Percentiles rank a stretch among this genome's conserved stretches.
phyloP scores from a whole-genome alignment of 257 asterid species.

The Knoxia roxburghii region DNA sequence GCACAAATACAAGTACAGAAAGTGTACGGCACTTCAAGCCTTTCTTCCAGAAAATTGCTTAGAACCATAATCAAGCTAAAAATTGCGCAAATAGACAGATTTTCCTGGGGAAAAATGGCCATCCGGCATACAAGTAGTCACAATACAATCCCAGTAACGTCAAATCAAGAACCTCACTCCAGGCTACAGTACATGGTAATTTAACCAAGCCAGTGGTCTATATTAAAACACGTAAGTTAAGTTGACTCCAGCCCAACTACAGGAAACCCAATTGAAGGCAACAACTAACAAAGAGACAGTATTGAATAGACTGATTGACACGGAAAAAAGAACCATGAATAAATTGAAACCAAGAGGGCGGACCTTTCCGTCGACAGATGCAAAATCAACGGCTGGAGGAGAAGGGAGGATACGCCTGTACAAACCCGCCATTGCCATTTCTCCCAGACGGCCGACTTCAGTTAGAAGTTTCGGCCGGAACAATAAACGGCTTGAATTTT shows the following conservation, averaged over 20 bases:
- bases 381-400: conserved; percentile 88
- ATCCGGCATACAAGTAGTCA: neutral
- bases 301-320: neutral
- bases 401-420: conserved; percentile 86
- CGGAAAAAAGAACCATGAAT: neutral
- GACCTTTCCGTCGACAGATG: conserved; percentile 88
- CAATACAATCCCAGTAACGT: neutral
- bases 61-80: neutral
- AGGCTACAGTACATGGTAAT: neutral
- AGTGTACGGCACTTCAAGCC: neutral
- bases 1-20: neutral
- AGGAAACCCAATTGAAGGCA: no score
- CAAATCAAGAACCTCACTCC: neutral
- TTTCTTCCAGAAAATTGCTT: neutral
- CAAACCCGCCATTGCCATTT: conserved; percentile 76
- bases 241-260: no score
- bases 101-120: no score
- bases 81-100: neutral
- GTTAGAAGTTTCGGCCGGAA: neutral
- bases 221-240: no score
- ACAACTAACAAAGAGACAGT: neutral
- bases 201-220: no score
- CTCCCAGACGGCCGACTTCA: neutral
- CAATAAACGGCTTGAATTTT: neutral
- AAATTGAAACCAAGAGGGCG: conserved; percentile 6